Conservation (phyloP, 2,329 filamentous ascomycete genomes). For the Trichoderma aggressivum region DNA sequence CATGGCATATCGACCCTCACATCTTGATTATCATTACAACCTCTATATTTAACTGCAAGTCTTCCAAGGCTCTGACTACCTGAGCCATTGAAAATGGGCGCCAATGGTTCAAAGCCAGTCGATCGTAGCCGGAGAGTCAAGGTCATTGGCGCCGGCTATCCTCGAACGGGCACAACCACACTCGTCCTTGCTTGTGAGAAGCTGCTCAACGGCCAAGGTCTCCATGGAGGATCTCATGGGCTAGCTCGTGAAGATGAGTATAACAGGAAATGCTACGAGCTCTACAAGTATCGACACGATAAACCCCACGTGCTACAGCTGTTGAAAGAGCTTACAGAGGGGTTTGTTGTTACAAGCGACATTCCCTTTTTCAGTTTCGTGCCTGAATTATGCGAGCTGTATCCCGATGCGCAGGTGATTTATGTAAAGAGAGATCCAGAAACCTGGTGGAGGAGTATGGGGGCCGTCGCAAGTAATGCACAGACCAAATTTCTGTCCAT, state of each 20-base stretch:
- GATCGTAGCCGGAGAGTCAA: slow-evolving; percentile 18
- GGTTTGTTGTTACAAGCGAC: slow-evolving; percentile 47
- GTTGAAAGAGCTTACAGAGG: slow-evolving; percentile 35
- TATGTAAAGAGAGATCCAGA: slow-evolving; percentile 35
- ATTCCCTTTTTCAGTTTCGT: slow-evolving; percentile 40
- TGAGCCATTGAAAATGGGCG: not conserved
- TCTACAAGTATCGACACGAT: not conserved
- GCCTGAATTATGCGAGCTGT: slow-evolving; percentile 44
- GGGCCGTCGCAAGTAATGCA: not conserved
- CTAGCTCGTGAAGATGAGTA: slow-evolving; percentile 35
- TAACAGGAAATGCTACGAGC: not conserved
- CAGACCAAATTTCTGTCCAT: not conserved
- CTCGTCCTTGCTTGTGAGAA: slow-evolving; percentile 46
- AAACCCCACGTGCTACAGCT: slow-evolving; percentile 27
- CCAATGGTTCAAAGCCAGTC: not conserved
- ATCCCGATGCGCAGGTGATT: slow-evolving; percentile 47
- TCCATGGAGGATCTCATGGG: slow-evolving; percentile 45
- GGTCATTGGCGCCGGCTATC: slow-evolving; percentile 43
- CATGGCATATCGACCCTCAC: not conserved
- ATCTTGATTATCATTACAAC: not conserved
- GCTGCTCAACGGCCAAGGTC: slow-evolving; percentile 46
- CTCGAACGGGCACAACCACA: slow-evolving; percentile 38
- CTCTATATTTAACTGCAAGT: not conserved
- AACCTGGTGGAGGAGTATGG: slow-evolving; percentile 35
- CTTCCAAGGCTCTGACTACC: not conserved